Conservation (phyloP, 768 basidiomycete species). For the Auricularia auricula-judae region DNA sequence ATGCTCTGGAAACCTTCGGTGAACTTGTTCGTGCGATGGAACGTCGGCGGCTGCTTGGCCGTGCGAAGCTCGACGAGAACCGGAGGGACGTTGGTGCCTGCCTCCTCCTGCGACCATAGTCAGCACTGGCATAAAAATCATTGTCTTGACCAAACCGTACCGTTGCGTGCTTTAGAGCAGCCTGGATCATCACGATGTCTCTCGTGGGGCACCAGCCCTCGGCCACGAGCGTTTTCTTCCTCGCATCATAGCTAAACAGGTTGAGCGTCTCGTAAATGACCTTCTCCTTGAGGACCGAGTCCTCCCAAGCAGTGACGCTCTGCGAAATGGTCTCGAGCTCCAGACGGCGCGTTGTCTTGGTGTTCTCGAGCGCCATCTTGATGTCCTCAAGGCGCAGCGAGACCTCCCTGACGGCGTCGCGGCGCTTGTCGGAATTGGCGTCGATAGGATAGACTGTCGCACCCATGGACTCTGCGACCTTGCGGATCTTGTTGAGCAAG, state of each 20-base stretch:
- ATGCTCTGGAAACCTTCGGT: conserved; percentile 96
- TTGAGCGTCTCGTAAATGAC: conserved; percentile 93
- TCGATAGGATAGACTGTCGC: conserved; percentile 96
- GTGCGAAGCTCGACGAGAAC: conserved; percentile 87
- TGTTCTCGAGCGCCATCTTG: conserved; percentile 81
- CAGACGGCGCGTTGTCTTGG: conserved; percentile 65
- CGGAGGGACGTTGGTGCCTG: conserved; percentile 85
- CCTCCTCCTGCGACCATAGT: conserved; percentile 46
- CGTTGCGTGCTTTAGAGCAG: conserved; percentile 81
- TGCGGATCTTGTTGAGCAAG: conserved; percentile 91
- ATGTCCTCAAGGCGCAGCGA: conserved; percentile 83
- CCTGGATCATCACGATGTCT: conserved; percentile 78
- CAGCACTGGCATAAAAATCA: conserved; percentile 9
- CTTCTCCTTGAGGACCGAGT: conserved; percentile 92
- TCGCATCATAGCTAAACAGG: conserved; percentile 86
- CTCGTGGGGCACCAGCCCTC: conserved; percentile 97
- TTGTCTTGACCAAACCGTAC: conserved; percentile 20
- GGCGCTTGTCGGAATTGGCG: conserved; percentile 83
- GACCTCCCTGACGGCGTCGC: conserved; percentile 83
- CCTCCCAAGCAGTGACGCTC: conserved; percentile 79
- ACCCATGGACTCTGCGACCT: conserved; percentile 98
- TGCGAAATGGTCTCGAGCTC: conserved; percentile 83
- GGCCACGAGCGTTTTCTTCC: conserved; percentile 88
- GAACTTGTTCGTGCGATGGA: conserved; percentile 89
- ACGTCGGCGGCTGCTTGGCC: conserved; percentile 88